Evolutionary conservation across 345 rosid species (phyloP), one percentile per base, ranked within the genome.

Genomic region (Angophora floribunda): DNA sequence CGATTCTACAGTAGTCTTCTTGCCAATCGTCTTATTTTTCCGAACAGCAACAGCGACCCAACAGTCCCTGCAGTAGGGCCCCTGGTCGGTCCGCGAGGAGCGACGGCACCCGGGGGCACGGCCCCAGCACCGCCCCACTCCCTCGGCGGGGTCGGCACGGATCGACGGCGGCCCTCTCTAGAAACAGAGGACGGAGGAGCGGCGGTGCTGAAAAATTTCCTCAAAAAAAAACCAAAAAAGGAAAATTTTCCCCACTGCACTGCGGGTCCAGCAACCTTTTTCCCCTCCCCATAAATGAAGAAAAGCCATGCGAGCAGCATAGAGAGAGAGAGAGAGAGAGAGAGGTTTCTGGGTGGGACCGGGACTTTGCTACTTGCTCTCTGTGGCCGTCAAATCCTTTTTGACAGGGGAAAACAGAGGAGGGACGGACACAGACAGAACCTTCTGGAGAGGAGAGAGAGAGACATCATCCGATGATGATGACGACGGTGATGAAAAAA

Each of bases 361-460:
- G 49, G 47, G 47, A 6, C 26, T 36, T 75, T 47, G 49, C 82
- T 22, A 3, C 82, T 36, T 63, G 75, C 41, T n/a, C 41, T 53
- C 45, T 67, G 26, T 75, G 4, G 49, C 82, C 26, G 82, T 75
- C 82, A 9, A 9, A 36, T 75, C 82, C 36, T 75, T 55, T 15
- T 75, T 3, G 82, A 67, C 79, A 8, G 79, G 79, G 41, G 22
- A 36, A 67, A 19, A 17, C 67, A 26, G 30, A 51, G 13, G 41
- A 36, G 41, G 41, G 41, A 36, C 3, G 41, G 41, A 36, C 41
- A 9, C 26, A 65, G 78, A 32, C 47, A 51, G 90, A 87, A 89
- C 88, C 87, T 87, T 87, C 90, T 89, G 90, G 90, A 89, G 52
- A 86, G 24, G 26, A 55, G 28, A 55, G 61, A 55, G 67, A 28